A percentile compares a stretch with the other conserved stretches of the same genome.
These are phyloP conservation scores for Omphalotus guepiniiformis DNA, from an alignment of 768 basidiomycete genomes.

Conservation along the genomic window DNA sequence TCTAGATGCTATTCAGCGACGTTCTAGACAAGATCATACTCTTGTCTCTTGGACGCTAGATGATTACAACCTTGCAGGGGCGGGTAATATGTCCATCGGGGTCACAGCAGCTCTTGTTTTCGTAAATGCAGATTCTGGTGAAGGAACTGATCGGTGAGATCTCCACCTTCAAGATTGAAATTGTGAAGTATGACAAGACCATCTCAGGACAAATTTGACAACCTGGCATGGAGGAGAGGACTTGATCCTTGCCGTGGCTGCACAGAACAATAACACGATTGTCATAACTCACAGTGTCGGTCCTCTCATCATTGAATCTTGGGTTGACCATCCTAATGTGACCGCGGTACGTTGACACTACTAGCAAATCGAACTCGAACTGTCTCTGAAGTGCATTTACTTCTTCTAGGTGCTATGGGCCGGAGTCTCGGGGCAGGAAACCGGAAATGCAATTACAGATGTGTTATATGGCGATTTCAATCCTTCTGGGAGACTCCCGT, in stretches of 20 bases:
- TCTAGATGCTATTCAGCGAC: conserved; percentile 72
- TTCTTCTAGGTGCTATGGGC: conserved; percentile 55
- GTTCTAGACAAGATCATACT: conserved; percentile 62
- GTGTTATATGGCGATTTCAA: conserved; percentile 68
- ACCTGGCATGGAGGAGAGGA: conserved; percentile 71
- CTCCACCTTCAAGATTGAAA: background rate
- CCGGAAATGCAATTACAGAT: conserved; percentile 65
- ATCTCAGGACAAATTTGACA: conserved; percentile 55
- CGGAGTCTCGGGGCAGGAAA: conserved; percentile 61
- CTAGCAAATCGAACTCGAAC: conserved; percentile 21
- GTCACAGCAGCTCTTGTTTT: conserved; percentile 76
- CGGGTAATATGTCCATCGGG: conserved; percentile 41
- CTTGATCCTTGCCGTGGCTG: conserved; percentile 65
- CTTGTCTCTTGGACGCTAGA: conserved; percentile 64
- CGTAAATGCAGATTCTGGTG: conserved; percentile 79
- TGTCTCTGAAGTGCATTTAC: background rate
- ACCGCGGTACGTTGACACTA: conserved; percentile 59
- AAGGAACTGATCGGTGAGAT: conserved; percentile 65
- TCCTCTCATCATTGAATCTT: conserved; percentile 55
- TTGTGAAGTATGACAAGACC: background rate
- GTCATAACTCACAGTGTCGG: conserved; percentile 65
- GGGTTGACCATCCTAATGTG: conserved; percentile 71
- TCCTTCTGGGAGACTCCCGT: conserved; percentile 66
- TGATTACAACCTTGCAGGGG: conserved; percentile 57
- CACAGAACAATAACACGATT: conserved; percentile 66